Evolutionary conservation across 129 eudicot species (phyloP), one percentile per base, ranked within the genome.

Genomic region (Sambucus nigra): DNA sequence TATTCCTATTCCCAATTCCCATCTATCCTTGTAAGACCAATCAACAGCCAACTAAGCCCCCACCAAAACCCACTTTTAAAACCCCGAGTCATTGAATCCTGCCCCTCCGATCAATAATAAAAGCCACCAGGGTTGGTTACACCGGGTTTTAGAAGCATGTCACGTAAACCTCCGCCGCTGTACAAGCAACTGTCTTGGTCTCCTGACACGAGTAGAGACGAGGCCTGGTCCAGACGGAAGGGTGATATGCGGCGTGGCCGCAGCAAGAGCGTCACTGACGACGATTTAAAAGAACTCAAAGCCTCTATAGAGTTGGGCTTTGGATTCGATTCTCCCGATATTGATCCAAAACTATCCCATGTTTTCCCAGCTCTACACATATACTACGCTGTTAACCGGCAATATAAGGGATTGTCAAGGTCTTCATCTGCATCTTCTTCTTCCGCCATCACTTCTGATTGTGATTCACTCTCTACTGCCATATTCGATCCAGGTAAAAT

Each of bases 291-390:
- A 11, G 97, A 88, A 67, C 79, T 88, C 16, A 77, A 80, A 49
- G 97, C 80, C 5, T 88, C 92, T 49, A 61, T 88, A 17, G 97
- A 84, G 19, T 48, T 88, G 32, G 97, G 97, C 16, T 88, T 84
- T 47, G 73, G 80, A 20, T 83, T 88, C 48, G 78, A 80, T 53
- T 62, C 83, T 20, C 58, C 71, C 24, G 64, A 67, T 6, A n/a
- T 73, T 51, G 92, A 88, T 73, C 80, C 70, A 50, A 81, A 76
- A 35, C 78, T 88, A 5, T 17, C 84, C 4, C 53, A 58, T 13
- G 68, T 79, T 66, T 84, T 88, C 31, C 95, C 97, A 0, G 97
- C 97, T n/a, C 75, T 84, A 0, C 88, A 65, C 52, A 24, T 88
- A 1, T 88, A 88, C 69, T 25, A 52, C 2, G 85, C 92, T 17